phyloP scores from a whole-genome alignment of 441 rosid genomes.

The Aleurites moluccanus region DNA sequence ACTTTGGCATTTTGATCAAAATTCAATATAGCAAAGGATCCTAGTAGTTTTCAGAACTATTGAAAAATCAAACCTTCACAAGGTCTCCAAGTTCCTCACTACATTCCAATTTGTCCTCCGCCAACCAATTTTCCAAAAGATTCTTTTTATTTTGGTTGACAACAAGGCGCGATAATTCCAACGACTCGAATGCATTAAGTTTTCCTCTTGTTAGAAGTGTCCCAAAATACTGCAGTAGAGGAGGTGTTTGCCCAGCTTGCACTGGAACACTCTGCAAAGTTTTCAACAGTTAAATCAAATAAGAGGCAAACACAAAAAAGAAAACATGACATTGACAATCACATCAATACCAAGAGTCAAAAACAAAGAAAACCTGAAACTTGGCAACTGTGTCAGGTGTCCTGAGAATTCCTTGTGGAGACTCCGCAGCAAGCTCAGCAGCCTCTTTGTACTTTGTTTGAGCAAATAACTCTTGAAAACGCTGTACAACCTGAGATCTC shows the following conservation, averaged over 20 bases:
- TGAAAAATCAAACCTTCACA: slow-evolving; percentile 72
- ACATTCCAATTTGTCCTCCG: slow-evolving; percentile 99
- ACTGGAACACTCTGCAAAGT: slow-evolving; percentile 95
- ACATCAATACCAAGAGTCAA: not conserved
- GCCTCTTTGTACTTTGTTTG: slow-evolving; percentile 99
- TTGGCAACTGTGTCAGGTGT: slow-evolving; percentile 99
- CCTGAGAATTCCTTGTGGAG: slow-evolving; percentile 97
- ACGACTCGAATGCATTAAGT: slow-evolving; percentile 94
- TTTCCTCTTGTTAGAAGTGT: slow-evolving; percentile 96
- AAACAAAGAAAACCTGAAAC: slow-evolving; percentile 70
- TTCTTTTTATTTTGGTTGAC: slow-evolving; percentile 99
- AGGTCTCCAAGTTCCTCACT: slow-evolving; percentile 99
- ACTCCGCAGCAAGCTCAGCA: slow-evolving; percentile 99
- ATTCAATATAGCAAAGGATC: too few species aligned
- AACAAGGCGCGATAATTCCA: slow-evolving; percentile 98
- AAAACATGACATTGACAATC: not conserved
- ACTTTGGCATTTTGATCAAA: not conserved
- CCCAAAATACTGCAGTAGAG: slow-evolving; percentile 97
- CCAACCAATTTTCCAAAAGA: slow-evolving; percentile 97
- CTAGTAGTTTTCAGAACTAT: not conserved
- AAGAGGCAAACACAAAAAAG: not conserved
- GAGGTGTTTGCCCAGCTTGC: slow-evolving; percentile 99
- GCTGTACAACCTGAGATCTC: slow-evolving; percentile 85
- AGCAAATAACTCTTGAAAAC: slow-evolving; percentile 97
- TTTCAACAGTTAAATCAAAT: slow-evolving; percentile 14